Percentiles rank a stretch among this genome's conserved stretches.
phyloP scores from a whole-genome alignment of 106 monocot genomes.

The Acorus calamus region DNA sequence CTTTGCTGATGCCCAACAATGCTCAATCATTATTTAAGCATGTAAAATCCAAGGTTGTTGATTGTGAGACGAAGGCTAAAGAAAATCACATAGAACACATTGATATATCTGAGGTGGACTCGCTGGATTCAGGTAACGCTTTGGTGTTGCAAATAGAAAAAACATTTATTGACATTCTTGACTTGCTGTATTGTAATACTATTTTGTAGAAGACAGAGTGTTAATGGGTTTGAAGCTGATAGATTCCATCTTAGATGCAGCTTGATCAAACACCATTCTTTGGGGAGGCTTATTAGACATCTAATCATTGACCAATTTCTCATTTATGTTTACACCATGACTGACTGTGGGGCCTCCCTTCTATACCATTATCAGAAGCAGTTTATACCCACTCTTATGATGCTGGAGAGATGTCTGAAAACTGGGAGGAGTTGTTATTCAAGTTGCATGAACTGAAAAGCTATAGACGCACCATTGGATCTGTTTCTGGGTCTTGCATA shows the following conservation, averaged over 20 bases:
- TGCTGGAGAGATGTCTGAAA: slow-evolving; percentile 32
- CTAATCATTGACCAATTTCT: neutral
- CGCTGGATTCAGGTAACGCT: neutral
- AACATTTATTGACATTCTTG: neutral
- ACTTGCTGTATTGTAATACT: neutral
- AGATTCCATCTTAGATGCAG: too few species aligned
- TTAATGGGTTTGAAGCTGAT: too few species aligned
- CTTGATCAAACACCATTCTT: too few species aligned
- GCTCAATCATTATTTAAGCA: slow-evolving; percentile 32
- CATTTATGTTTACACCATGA: neutral
- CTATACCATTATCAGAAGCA: slow-evolving; percentile 15
- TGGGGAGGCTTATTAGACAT: too few species aligned
- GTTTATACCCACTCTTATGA: neutral
- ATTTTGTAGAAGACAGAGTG: too few species aligned
- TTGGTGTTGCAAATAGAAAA: too few species aligned
- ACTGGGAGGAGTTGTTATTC: slow-evolving; percentile 47
- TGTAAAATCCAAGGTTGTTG: slow-evolving; percentile 22
- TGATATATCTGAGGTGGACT: neutral
- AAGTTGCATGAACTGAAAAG: slow-evolving; percentile 76
- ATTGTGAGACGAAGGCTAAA: slow-evolving; percentile 6
- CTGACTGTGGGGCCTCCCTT: too few species aligned
- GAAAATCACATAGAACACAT: neutral
- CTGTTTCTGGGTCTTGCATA: slow-evolving; percentile 70
- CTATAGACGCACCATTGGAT: slow-evolving; percentile 81
- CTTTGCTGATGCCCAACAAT: slow-evolving; percentile 27